Conservation (phyloP, 495 filamentous ascomycete species). For the Hypomontagnella submonticulosa region DNA sequence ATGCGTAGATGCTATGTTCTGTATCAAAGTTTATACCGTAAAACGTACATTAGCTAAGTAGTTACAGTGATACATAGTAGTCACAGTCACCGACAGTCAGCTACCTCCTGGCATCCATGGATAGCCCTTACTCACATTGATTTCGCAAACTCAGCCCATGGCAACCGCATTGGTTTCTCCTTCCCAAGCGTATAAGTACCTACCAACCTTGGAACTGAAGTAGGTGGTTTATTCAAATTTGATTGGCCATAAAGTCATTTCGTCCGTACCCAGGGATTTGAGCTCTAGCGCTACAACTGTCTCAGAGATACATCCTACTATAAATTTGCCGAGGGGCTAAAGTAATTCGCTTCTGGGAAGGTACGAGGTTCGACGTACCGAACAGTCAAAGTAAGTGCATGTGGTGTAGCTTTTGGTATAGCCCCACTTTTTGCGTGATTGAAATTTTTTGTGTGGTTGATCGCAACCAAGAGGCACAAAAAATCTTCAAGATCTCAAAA, state of each 20-base stretch:
- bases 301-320: background rate
- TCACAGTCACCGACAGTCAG: too few relatives aligned
- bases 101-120: too few relatives aligned
- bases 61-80: too few relatives aligned
- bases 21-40: too few relatives aligned
- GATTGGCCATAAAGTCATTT: conserved; percentile 23
- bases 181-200: too few relatives aligned
- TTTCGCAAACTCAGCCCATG: too few relatives aligned
- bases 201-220: too few relatives aligned
- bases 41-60: too few relatives aligned
- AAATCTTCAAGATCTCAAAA: conserved; percentile 49
- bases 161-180: too few relatives aligned
- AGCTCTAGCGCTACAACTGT: conserved; percentile 3
- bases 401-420: conserved; percentile 5
- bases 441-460: conserved; percentile 47
- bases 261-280: conserved; percentile 19
- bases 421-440: conserved; percentile 33
- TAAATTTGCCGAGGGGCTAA: conserved; percentile 20
- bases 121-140: too few relatives aligned
- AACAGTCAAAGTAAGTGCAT: too few relatives aligned
- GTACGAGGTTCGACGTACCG: conserved; percentile 15
- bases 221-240: conserved; percentile 20
- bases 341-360: conserved; percentile 15
- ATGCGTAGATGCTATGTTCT: too few relatives aligned
- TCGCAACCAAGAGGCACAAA: conserved; percentile 51